Conservation (phyloP, 148 eudicot species). For the Tetragonia tetragonoides region DNA sequence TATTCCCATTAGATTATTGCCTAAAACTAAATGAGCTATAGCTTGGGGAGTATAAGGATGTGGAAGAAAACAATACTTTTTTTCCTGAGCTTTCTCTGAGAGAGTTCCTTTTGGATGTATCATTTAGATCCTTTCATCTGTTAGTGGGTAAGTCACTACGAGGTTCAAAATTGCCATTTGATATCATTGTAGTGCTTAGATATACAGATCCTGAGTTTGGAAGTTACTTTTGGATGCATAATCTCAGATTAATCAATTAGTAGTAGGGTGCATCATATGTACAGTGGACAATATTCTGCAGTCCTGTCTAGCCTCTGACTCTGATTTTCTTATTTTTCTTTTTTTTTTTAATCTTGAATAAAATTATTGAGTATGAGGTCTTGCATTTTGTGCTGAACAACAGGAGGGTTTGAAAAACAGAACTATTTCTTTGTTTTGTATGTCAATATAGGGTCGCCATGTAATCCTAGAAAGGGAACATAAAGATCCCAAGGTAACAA, state of each 20-base stretch:
- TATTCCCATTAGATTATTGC: not conserved
- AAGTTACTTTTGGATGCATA: too few species aligned
- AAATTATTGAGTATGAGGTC: not conserved
- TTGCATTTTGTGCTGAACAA: slow-evolving; percentile 2
- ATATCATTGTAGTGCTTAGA: not conserved
- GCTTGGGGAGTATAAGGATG: not conserved
- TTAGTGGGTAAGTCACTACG: not conserved
- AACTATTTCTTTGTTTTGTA: slow-evolving; percentile 11
- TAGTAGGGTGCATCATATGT: too few species aligned
- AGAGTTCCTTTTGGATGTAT: not conserved
- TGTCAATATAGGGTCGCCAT: slow-evolving; percentile 62
- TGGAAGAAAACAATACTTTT: not conserved
- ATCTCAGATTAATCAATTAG: too few species aligned
- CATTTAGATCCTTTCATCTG: not conserved
- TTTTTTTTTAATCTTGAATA: too few species aligned
- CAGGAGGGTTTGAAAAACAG: not conserved
- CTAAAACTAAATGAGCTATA: not conserved
- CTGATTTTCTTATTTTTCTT: not conserved
- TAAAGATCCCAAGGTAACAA: slow-evolving; percentile 77
- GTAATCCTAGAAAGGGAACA: slow-evolving; percentile 71
- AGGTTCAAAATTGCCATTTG: not conserved
- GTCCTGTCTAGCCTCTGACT: not conserved
- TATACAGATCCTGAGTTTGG: not conserved
- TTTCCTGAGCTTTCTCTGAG: not conserved
- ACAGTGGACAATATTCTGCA: not conserved